phyloP scores from a whole-genome alignment of 2,329 filamentous ascomycete species.

The Helicocarpus griseus region DNA sequence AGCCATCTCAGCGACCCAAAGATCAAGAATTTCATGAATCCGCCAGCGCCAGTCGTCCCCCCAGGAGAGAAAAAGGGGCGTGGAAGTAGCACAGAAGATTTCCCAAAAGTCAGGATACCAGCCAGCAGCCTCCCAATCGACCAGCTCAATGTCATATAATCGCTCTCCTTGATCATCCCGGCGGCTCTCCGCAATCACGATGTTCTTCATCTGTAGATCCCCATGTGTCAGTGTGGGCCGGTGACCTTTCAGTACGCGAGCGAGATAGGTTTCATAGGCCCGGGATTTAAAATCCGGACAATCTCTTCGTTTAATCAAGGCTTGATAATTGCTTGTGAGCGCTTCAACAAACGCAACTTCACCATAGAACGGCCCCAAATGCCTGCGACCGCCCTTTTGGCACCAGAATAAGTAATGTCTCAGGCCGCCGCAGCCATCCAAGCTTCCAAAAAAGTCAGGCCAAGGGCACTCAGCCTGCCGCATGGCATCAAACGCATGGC shows the following conservation, averaged over 20 bases:
- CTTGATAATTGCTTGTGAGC: constrained; percentile 18
- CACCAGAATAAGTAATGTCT: constrained; percentile 20
- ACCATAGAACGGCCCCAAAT: constrained; percentile 17
- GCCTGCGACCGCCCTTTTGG: constrained; percentile 8
- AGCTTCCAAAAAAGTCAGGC: constrained; percentile 17
- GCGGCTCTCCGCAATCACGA: constrained; percentile 16
- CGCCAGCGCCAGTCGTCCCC: constrained; percentile 21
- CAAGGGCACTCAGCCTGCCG: constrained; percentile 16
- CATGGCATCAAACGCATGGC: constrained; percentile 14
- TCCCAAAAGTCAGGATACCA: constrained; percentile 23
- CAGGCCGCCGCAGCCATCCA: constrained; percentile 15
- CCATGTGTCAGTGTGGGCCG: constrained; percentile 22
- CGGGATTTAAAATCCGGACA: constrained; percentile 18
- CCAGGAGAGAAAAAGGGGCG: constrained; percentile 14
- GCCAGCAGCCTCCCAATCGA: constrained; percentile 20
- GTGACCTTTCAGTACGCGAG: constrained; percentile 18
- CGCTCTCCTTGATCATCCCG: constrained; percentile 17
- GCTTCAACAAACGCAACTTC: constrained; percentile 19
- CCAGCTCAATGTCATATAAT: constrained; percentile 19
- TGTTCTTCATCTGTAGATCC: constrained; percentile 21
- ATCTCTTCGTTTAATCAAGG: constrained; percentile 13
- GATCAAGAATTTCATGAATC: constrained; percentile 19
- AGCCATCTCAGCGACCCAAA: constrained; percentile 19
- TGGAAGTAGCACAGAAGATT: constrained; percentile 18
- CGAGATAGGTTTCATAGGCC: constrained; percentile 19